These are phyloP conservation scores for Monosporascus ibericus DNA, from an alignment of 2,329 filamentous ascomycete genomes.

Conservation along the genomic window DNA sequence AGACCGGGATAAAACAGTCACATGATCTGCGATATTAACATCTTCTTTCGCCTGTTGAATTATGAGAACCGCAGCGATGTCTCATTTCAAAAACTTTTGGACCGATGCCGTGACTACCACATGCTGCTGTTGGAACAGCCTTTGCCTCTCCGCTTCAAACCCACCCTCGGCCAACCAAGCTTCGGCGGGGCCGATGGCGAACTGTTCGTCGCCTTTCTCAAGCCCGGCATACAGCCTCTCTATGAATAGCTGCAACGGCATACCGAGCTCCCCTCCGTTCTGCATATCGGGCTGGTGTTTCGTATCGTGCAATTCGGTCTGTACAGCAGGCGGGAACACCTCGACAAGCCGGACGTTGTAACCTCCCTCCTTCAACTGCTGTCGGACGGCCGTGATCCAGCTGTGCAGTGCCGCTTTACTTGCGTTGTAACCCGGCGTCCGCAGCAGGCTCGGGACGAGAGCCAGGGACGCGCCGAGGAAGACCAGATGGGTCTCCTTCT, in stretches of 20 bases:
- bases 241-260: conserved; percentile 39
- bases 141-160: conserved; percentile 20
- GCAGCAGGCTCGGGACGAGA: conserved; percentile 35
- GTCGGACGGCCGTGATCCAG: conserved; percentile 37
- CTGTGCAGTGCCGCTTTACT: conserved; percentile 43
- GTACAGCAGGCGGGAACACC: conserved; percentile 33
- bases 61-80: neutral
- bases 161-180: conserved; percentile 17
- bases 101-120: conserved; percentile 9
- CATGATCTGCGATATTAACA: no score
- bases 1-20: no score
- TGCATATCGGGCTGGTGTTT: conserved; percentile 33
- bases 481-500: conserved; percentile 15
- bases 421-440: conserved; percentile 39
- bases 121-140: conserved; percentile 19
- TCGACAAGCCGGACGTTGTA: conserved; percentile 31
- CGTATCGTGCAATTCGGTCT: conserved; percentile 39
- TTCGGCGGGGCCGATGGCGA: conserved; percentile 28
- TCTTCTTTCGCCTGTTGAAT: no score
- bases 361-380: conserved; percentile 33
- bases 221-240: conserved; percentile 34
- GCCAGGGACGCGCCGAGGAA: conserved; percentile 24
- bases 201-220: conserved; percentile 29
- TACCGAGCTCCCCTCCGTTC: conserved; percentile 36
- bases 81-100: conserved; percentile 13